Conservation (phyloP, 768 basidiomycete genomes). For the Trametes cubensis region DNA sequence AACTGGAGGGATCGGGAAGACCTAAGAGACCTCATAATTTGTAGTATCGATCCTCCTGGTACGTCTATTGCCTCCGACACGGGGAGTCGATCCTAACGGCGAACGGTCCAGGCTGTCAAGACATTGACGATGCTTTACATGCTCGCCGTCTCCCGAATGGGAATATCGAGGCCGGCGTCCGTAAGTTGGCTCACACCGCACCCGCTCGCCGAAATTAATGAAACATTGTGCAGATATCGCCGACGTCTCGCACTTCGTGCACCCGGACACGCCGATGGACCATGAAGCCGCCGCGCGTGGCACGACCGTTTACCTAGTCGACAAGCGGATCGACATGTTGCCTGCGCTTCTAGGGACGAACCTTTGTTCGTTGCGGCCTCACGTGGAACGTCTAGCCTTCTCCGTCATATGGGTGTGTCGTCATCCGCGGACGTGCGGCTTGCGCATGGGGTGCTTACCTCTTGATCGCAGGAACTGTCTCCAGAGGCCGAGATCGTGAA, state of each 20-base stretch:
- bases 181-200: slow-evolving; percentile 55
- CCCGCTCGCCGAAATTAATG: slow-evolving; percentile 4
- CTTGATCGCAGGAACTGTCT: slow-evolving; percentile 74
- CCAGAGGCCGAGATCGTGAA: slow-evolving; percentile 88
- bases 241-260: slow-evolving; percentile 96
- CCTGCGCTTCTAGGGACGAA: slow-evolving; percentile 93
- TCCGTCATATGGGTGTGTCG: slow-evolving; percentile 87
- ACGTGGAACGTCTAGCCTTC: slow-evolving; percentile 94
- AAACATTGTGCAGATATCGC: slow-evolving; percentile 74
- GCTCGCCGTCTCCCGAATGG: slow-evolving; percentile 86
- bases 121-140: slow-evolving; percentile 98
- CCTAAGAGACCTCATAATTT: slow-evolving; percentile 80
- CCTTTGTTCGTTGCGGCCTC: slow-evolving; percentile 87
- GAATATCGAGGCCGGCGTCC: slow-evolving; percentile 96
- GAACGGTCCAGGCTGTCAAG: slow-evolving; percentile 75
- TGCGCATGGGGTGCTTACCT: slow-evolving; percentile 9
- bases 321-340: slow-evolving; percentile 99
- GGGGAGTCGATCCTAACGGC: slow-evolving; percentile 5
- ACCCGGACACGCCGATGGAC: slow-evolving; percentile 93
- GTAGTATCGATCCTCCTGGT: slow-evolving; percentile 98
- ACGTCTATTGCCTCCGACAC: background rate
- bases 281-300: slow-evolving; percentile 93
- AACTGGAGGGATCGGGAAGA: slow-evolving; percentile 89
- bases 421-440: background rate
- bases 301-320: slow-evolving; percentile 96